phyloP scores from a whole-genome alignment of 129 eudicot species.

The Flaveria brownii region DNA sequence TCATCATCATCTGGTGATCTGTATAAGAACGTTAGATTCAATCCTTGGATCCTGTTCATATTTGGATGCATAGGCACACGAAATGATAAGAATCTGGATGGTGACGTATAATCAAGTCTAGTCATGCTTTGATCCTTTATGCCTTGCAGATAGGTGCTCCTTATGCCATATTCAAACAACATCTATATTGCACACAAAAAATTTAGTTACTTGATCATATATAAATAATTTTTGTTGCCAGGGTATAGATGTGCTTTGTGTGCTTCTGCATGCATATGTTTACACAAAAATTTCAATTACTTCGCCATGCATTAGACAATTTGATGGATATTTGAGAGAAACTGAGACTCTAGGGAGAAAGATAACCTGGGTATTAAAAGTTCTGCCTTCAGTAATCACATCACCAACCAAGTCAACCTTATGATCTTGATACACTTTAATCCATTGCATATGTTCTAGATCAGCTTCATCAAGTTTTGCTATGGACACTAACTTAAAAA shows the following conservation, averaged over 20 bases:
- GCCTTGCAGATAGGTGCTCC: slow-evolving; percentile 20
- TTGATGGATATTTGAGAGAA: not conserved
- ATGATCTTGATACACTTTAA: slow-evolving; percentile 6
- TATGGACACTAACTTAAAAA: slow-evolving; percentile 9
- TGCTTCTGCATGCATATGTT: not conserved
- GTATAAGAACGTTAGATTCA: not conserved
- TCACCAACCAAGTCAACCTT: slow-evolving; percentile 2
- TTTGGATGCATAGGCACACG: slow-evolving; percentile 2
- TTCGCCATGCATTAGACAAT: not conserved
- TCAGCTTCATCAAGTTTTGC: slow-evolving; percentile 8
- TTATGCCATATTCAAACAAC: slow-evolving; percentile 21
- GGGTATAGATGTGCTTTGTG: not conserved
- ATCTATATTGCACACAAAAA: slow-evolving; percentile 8
- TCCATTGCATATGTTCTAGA: slow-evolving; percentile 3
- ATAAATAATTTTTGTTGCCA: not conserved
- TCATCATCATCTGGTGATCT: not conserved
- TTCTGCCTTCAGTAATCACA: not conserved
- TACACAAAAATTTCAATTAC: not conserved
- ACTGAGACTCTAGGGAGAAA: not conserved
- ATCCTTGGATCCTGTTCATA: not conserved
- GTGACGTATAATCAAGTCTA: not conserved
- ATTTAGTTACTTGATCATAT: not conserved
- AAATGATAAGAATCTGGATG: not conserved
- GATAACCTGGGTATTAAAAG: not conserved
- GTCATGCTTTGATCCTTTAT: slow-evolving; percentile 21